A percentile compares a stretch with the other conserved stretches of the same genome.
phyloP scores from a whole-genome alignment of 805 yeast species.

The Cyberlindnera lachancei region DNA sequence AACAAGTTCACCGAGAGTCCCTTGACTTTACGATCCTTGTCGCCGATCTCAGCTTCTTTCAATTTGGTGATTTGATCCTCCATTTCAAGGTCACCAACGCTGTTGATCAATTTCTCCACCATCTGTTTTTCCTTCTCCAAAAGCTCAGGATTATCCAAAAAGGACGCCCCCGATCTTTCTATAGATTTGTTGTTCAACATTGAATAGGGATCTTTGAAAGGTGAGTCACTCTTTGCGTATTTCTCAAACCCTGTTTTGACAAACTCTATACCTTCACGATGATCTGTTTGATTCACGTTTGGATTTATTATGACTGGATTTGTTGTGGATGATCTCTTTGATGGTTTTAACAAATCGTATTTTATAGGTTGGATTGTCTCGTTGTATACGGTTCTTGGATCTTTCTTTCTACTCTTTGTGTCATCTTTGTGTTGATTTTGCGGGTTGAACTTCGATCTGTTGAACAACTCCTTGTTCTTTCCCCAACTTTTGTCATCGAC shows the following conservation, averaged over 20 bases:
- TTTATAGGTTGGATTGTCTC: neutral
- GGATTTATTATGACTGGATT: slow-evolving; percentile 9
- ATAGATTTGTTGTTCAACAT: slow-evolving; percentile 10
- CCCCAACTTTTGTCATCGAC: slow-evolving; percentile 20
- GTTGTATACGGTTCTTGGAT: neutral
- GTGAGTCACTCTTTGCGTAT: slow-evolving; percentile 14
- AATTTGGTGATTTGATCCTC: slow-evolving; percentile 10
- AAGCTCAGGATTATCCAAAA: slow-evolving; percentile 11
- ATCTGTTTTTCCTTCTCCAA: slow-evolving; percentile 7
- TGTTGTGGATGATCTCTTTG: neutral
- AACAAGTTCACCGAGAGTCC: slow-evolving; percentile 33
- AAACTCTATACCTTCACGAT: slow-evolving; percentile 6
- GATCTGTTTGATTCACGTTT: slow-evolving; percentile 4
- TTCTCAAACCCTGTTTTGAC: slow-evolving; percentile 12
- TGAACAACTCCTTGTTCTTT: slow-evolving; percentile 7
- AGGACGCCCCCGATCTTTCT: slow-evolving; percentile 13
- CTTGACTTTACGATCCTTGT: slow-evolving; percentile 21
- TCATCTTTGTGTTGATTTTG: neutral
- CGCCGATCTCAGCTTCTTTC: slow-evolving; percentile 9
- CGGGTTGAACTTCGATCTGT: slow-evolving; percentile 2
- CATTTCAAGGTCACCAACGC: slow-evolving; percentile 11
- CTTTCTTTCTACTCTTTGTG: neutral
- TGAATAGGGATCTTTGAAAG: slow-evolving; percentile 20
- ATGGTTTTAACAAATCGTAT: neutral
- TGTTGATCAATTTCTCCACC: slow-evolving; percentile 10